Percentiles rank a stretch among this genome's conserved stretches.
These are phyloP conservation scores for Chamaecrista fasciculata DNA, from an alignment of 306 rosid species.

Conservation along the genomic window DNA sequence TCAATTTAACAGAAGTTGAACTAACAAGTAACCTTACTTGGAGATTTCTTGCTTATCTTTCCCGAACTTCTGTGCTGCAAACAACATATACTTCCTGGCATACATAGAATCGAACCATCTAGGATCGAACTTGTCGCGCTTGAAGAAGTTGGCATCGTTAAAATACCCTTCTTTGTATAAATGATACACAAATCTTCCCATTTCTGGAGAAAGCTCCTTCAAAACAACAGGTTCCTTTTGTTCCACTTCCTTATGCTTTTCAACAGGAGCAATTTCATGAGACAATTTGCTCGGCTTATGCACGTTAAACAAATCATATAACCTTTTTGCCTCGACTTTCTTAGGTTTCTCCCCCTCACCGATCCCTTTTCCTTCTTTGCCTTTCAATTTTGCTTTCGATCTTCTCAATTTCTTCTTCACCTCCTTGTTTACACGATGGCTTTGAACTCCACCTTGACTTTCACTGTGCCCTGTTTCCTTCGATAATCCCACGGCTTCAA, in stretches of 20 bases:
- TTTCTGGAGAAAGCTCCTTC: conserved; percentile 56
- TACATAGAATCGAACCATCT: conserved; percentile 42
- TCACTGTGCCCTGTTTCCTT: conserved; percentile 5
- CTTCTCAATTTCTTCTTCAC: conserved; percentile 36
- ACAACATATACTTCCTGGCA: conserved; percentile 45
- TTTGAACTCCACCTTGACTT: neutral
- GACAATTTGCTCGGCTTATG: conserved; percentile 22
- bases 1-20: neutral
- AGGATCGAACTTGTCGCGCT: conserved; percentile 38
- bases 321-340: conserved; percentile 25
- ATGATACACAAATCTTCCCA: conserved; percentile 48
- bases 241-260: neutral
- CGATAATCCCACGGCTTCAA: neutral
- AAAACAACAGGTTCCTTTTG: conserved; percentile 26
- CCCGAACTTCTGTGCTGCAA: conserved; percentile 47
- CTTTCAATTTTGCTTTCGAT: conserved; percentile 34
- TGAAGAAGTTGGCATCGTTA: conserved; percentile 49
- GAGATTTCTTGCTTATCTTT: conserved; percentile 62
- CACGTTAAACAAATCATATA: conserved; percentile 31
- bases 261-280: neutral
- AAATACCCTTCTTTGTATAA: conserved; percentile 61
- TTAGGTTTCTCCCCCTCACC: conserved; percentile 4
- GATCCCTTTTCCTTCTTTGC: neutral
- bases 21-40: conserved; percentile 50
- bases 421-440: conserved; percentile 11